phyloP scores from a whole-genome alignment of 305 asterid species.

The Ilex paraguariensis region DNA sequence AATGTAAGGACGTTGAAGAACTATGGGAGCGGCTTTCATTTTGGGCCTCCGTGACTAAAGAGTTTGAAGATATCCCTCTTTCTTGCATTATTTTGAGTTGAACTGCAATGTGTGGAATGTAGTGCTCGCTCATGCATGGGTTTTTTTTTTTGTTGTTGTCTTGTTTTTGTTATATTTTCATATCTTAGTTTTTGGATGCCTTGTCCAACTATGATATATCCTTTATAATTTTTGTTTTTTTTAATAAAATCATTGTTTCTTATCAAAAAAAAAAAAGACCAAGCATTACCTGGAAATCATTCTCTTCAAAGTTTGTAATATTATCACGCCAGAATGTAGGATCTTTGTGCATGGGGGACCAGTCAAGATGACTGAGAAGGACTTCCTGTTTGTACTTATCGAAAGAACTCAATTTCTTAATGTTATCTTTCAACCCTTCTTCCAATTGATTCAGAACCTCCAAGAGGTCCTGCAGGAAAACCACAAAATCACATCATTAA shows the following conservation, averaged over 20 bases:
- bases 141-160: too few relatives aligned
- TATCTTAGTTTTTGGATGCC: too few relatives aligned
- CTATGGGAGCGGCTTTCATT: too few relatives aligned
- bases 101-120: too few relatives aligned
- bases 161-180: too few relatives aligned
- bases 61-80: too few relatives aligned
- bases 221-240: conserved; percentile 4
- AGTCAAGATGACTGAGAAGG: conserved; percentile 90
- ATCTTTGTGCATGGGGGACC: conserved; percentile 96
- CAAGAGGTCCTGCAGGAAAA: conserved; percentile 61
- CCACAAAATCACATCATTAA: not conserved
- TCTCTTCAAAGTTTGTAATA: conserved; percentile 66
- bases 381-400: conserved; percentile 90
- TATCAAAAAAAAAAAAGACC: not conserved
- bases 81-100: too few relatives aligned
- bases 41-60: too few relatives aligned
- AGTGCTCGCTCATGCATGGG: too few relatives aligned
- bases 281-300: conserved; percentile 71
- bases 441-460: conserved; percentile 79
- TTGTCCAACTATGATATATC: too few relatives aligned
- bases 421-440: conserved; percentile 67
- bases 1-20: too few relatives aligned
- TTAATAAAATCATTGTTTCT: not conserved
- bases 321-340: conserved; percentile 83
- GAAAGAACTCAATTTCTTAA: conserved; percentile 74